phyloP scores from a whole-genome alignment of 1,139 yeast species.

The Suhomyces atakaporum region DNA sequence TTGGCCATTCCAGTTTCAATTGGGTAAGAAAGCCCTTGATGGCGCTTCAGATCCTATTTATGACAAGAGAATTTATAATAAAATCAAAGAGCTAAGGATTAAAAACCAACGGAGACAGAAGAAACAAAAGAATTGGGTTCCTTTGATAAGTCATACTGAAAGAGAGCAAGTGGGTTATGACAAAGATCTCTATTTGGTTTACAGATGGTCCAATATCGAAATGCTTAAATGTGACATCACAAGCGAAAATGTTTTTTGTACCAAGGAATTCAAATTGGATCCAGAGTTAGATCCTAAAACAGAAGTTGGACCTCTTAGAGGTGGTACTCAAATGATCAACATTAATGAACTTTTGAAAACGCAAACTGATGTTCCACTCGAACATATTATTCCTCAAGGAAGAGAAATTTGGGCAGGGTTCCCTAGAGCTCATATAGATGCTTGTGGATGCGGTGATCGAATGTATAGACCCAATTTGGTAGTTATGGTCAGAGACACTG shows the following conservation, averaged over 20 bases:
- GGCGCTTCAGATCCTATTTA: constrained; percentile 18
- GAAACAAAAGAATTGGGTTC: constrained; percentile 49
- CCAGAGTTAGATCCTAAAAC: constrained; percentile 3
- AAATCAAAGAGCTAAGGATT: constrained; percentile 30
- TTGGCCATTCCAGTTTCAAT: constrained; percentile 44
- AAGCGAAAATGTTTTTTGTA: constrained; percentile 25
- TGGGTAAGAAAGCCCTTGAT: constrained; percentile 34
- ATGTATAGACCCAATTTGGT: constrained; percentile 32
- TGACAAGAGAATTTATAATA: constrained; percentile 24
- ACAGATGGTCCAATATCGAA: constrained; percentile 41
- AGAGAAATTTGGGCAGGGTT: constrained; percentile 30
- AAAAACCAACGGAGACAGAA: constrained; percentile 24
- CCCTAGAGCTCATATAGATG: constrained; percentile 27
- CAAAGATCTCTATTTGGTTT: constrained; percentile 32
- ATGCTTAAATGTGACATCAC: constrained; percentile 29
- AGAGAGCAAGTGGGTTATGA: constrained; percentile 29
- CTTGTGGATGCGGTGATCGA: constrained; percentile 30
- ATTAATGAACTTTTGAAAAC: constrained; percentile 17
- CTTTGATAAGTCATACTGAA: constrained; percentile 31
- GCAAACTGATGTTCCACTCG: constrained; percentile 5
- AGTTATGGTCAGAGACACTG: constrained; percentile 21
- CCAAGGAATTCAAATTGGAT: constrained; percentile 23
- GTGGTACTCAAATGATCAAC: constrained; percentile 28
- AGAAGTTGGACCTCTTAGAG: constrained; percentile 26
- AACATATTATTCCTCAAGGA: constrained; percentile 16